Percentiles rank a stretch among this genome's conserved stretches.
Conservation (phyloP, 1,284 basidiomycete genomes). For the Pseudozyma sp. region DNA sequence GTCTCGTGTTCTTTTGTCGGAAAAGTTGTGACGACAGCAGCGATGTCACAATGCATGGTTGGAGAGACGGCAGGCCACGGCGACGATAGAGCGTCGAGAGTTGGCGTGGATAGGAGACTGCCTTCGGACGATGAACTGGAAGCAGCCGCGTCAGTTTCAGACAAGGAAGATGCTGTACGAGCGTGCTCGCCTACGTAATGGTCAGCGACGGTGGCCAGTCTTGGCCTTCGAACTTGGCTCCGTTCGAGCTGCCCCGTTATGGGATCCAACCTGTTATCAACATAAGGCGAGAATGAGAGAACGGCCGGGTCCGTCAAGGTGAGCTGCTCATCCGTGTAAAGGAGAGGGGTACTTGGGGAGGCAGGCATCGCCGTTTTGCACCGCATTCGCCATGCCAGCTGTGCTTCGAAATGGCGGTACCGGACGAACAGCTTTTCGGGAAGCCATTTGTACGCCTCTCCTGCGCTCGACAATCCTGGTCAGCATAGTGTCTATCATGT, state of each 20-base stretch:
- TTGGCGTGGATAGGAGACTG: not conserved
- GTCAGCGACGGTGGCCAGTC: too few relatives aligned
- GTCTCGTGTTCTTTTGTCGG: too few relatives aligned
- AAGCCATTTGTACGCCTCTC: not conserved
- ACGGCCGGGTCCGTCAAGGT: too few relatives aligned
- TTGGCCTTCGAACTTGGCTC: too few relatives aligned
- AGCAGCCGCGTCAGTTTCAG: not conserved
- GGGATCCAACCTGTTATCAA: not conserved
- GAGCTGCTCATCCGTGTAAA: too few relatives aligned
- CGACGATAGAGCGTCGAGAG: too few relatives aligned
- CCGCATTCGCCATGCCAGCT: not conserved
- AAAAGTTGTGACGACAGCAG: too few relatives aligned
- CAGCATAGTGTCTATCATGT: too few relatives aligned
- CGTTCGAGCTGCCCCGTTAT: not conserved
- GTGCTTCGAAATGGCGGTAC: not conserved
- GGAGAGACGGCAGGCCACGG: not conserved
- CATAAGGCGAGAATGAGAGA: not conserved
- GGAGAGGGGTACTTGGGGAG: not conserved
- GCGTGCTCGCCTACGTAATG: too few relatives aligned
- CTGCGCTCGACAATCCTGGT: not conserved
- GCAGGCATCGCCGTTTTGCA: not conserved
- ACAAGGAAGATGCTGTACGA: not conserved
- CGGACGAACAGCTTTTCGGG: not conserved
- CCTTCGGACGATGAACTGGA: not conserved
- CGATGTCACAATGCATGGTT: too few relatives aligned